Percentiles rank a stretch among this genome's conserved stretches.
These are phyloP conservation scores for Didymella exigua DNA, from an alignment of 2,329 filamentous ascomycete species.

Conservation along the genomic window DNA sequence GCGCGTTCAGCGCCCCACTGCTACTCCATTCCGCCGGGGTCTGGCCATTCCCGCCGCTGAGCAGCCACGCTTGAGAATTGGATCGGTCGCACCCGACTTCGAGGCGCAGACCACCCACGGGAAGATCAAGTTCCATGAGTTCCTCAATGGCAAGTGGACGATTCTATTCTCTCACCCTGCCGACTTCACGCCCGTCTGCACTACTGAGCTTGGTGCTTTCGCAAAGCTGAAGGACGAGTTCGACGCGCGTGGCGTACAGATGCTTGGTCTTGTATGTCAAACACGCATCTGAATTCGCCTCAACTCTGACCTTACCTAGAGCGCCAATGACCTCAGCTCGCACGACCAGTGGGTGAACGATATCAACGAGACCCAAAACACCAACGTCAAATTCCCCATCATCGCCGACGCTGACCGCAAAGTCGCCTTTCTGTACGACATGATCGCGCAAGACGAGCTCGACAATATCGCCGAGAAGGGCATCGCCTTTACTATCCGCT, in stretches of 20 bases:
- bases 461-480: conserved; percentile 60
- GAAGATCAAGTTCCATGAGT: conserved; percentile 68
- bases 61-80: conserved; percentile 52
- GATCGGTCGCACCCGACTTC: conserved; percentile 72
- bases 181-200: conserved; percentile 95
- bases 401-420: conserved; percentile 57
- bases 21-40: conserved; percentile 46
- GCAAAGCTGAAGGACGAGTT: conserved; percentile 89
- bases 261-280: conserved; percentile 73
- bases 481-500: conserved; percentile 91
- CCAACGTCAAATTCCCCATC: conserved; percentile 56
- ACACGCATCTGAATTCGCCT: background rate
- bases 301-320: conserved; percentile 41
- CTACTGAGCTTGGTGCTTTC: conserved; percentile 92
- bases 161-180: conserved; percentile 83
- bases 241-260: conserved; percentile 82
- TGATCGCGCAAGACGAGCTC: conserved; percentile 59
- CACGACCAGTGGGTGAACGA: conserved; percentile 92
- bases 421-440: conserved; percentile 57
- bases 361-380: conserved; percentile 56
- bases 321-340: conserved; percentile 80
- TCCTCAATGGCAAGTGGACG: conserved; percentile 78
- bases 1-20: conserved; percentile 32
- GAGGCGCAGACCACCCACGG: conserved; percentile 79
- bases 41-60: conserved; percentile 46